phyloP scores from a whole-genome alignment of 345 rosid species.

The Brassica juncea region DNA sequence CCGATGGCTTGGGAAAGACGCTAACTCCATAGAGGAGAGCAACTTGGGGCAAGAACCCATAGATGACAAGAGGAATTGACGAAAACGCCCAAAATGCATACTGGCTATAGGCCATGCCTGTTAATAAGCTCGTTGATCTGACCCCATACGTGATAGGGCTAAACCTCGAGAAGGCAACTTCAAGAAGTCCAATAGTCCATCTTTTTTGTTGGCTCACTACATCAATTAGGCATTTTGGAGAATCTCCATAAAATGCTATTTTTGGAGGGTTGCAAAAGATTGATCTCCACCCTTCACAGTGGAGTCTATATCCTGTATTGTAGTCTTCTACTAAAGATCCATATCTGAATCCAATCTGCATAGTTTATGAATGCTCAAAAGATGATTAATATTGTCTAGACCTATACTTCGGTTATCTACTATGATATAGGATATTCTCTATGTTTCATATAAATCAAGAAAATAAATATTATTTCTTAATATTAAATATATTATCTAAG shows the following conservation, averaged over 20 bases:
- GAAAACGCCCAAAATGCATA: slow-evolving; percentile 54
- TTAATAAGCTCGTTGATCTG: slow-evolving; percentile 42
- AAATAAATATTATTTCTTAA: background rate
- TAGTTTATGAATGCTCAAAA: background rate
- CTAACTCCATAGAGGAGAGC: slow-evolving; percentile 49
- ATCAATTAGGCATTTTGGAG: slow-evolving; percentile 53
- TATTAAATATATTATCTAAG: background rate
- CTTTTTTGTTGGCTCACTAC: slow-evolving; percentile 54
- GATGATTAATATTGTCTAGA: background rate
- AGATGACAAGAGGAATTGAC: slow-evolving; percentile 50
- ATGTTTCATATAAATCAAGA: background rate
- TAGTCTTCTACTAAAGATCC: slow-evolving; percentile 77
- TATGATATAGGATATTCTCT: background rate
- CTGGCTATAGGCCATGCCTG: slow-evolving; percentile 46
- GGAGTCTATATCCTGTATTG: slow-evolving; percentile 56
- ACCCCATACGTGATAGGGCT: slow-evolving; percentile 54
- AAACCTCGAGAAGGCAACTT: slow-evolving; percentile 47
- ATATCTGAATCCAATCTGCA: slow-evolving; percentile 65
- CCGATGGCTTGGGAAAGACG: slow-evolving; percentile 60
- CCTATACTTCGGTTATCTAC: background rate
- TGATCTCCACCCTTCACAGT: slow-evolving; percentile 73
- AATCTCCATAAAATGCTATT: slow-evolving; percentile 64
- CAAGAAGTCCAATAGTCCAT: slow-evolving; percentile 68
- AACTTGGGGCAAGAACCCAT: slow-evolving; percentile 68
- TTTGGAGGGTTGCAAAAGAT: slow-evolving; percentile 58